These are phyloP conservation scores for Syzygium aqueum DNA, from an alignment of 345 rosid genomes.

Conservation along the genomic window DNA sequence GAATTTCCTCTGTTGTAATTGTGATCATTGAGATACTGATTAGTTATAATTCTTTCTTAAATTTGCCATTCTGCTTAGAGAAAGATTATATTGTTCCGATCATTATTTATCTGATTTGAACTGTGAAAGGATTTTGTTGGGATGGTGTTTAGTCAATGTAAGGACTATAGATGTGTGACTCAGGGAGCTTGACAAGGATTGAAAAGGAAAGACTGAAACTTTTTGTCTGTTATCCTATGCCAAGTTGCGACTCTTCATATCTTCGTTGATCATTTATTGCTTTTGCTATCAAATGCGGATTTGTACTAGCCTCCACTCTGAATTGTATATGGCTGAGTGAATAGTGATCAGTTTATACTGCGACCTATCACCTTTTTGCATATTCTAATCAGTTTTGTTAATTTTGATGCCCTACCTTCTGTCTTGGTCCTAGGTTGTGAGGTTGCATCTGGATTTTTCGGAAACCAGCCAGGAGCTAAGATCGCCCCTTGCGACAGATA, in stretches of 20 bases:
- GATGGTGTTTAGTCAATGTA: background rate
- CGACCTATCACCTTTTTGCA: background rate
- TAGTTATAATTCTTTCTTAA: background rate
- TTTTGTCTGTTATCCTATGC: background rate
- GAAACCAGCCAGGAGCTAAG: constrained; percentile 22
- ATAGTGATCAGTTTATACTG: background rate
- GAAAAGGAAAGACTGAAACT: background rate
- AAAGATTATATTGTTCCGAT: background rate
- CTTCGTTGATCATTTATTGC: background rate
- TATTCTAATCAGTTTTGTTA: background rate
- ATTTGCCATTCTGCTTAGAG: background rate
- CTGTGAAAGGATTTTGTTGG: background rate
- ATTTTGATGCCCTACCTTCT: background rate
- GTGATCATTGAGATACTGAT: background rate
- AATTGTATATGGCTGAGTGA: background rate
- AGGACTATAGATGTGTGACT: background rate
- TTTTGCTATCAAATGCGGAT: background rate
- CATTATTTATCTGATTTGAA: background rate
- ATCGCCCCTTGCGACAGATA: constrained; percentile 3
- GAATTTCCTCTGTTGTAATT: background rate
- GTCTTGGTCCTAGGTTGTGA: constrained; percentile 38
- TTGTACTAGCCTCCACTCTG: background rate
- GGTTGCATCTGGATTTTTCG: constrained; percentile 60
- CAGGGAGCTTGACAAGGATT: background rate
- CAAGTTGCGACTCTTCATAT: background rate